These are phyloP conservation scores for Vitis rupestris DNA, from an alignment of 164 flowering plant species.

Conservation along the genomic window DNA sequence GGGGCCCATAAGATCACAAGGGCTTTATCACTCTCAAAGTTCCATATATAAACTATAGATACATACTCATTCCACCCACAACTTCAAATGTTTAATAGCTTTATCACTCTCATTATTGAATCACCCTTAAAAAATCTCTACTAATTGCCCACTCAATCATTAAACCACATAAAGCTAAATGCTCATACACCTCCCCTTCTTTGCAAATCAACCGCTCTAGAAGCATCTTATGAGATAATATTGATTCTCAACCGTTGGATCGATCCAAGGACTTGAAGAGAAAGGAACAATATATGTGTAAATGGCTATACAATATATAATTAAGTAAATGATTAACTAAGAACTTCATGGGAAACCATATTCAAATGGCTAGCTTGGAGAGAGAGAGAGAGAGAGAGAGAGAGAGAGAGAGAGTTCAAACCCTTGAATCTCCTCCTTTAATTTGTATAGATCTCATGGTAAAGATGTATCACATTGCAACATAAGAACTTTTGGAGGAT, in stretches of 20 bases:
- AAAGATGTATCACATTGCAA: constrained; percentile 4
- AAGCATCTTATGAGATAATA: not conserved
- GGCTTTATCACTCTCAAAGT: constrained; percentile 11
- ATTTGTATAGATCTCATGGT: too few species aligned
- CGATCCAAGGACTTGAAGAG: not conserved
- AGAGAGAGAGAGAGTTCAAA: not conserved
- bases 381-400: not conserved
- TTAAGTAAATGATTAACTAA: too few species aligned
- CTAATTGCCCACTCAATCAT: constrained; percentile 6
- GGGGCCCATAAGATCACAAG: constrained; percentile 23
- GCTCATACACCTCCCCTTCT: not conserved
- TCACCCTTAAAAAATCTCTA: not conserved
- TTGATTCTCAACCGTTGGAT: not conserved
- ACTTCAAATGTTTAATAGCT: constrained; percentile 10
- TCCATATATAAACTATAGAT: not conserved
- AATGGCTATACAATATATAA: too few species aligned
- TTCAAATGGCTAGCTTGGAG: not conserved
- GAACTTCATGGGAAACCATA: too few species aligned
- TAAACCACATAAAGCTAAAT: constrained; percentile 5
- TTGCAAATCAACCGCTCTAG: not conserved
- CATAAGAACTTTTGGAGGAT: not conserved
- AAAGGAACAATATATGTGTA: too few species aligned
- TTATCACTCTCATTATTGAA: constrained; percentile 7
- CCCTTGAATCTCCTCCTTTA: too few species aligned
- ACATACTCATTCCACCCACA: constrained; percentile 29